phyloP scores from a whole-genome alignment of 345 rosid species.

The Litchi chinensis region DNA sequence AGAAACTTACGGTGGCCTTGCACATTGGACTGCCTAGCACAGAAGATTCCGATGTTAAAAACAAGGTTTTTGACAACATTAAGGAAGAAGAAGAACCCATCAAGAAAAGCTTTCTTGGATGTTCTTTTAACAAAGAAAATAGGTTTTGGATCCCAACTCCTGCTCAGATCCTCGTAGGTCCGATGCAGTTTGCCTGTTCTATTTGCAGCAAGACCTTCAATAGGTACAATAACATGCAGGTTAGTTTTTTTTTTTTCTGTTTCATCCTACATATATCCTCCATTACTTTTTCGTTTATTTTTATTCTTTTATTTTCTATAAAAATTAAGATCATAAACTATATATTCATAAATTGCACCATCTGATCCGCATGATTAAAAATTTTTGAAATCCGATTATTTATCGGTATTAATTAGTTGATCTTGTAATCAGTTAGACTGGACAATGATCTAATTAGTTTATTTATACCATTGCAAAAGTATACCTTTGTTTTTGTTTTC shows the following conservation, averaged over 20 bases:
- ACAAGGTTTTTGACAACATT: conserved; percentile 9
- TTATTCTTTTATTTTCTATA: background rate
- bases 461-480: background rate
- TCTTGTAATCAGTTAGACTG: too few species aligned
- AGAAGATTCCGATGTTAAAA: conserved; percentile 18
- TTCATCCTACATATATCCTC: too few species aligned
- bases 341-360: background rate
- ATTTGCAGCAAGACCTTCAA: conserved; percentile 81
- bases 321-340: too few species aligned
- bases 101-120: conserved; percentile 35
- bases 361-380: background rate
- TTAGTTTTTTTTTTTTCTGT: conserved; percentile 24
- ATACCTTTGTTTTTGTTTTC: background rate
- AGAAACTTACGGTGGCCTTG: conserved; percentile 55
- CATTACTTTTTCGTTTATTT: background rate
- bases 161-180: conserved; percentile 78
- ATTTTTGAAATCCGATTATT: background rate
- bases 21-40: conserved; percentile 68
- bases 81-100: conserved; percentile 27
- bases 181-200: conserved; percentile 81
- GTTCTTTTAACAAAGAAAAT: conserved; percentile 40
- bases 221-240: conserved; percentile 94
- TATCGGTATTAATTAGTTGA: background rate
- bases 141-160: conserved; percentile 92
- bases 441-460: too few species aligned